These are phyloP conservation scores for Schrenkiella parvula DNA, from an alignment of 345 rosid genomes.

Conservation along the genomic window DNA sequence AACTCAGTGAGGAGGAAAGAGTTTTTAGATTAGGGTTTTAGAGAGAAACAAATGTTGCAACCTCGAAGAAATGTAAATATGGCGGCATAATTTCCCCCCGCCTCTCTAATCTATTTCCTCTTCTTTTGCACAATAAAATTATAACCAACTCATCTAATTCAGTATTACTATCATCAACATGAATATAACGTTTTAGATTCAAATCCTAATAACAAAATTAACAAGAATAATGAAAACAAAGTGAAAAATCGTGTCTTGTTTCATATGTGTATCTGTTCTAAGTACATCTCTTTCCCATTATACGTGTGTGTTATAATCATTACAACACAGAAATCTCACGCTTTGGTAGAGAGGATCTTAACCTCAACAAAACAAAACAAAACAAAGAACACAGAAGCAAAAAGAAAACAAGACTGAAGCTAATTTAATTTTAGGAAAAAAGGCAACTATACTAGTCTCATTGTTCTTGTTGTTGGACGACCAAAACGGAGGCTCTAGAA, in stretches of 20 bases:
- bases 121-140: no score
- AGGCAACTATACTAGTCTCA: background rate
- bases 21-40: slow-evolving; percentile 11
- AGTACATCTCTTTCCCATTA: background rate
- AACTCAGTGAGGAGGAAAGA: background rate
- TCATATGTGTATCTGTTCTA: background rate
- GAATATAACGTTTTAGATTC: no score
- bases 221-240: no score
- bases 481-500: slow-evolving; percentile 40
- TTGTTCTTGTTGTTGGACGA: slow-evolving; percentile 48
- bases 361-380: background rate
- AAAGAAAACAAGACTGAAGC: background rate
- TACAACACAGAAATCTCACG: background rate
- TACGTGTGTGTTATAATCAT: background rate
- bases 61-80: background rate
- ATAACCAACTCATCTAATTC: no score
- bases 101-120: no score
- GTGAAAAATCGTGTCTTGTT: background rate
- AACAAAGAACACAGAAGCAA: no score
- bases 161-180: no score
- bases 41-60: background rate
- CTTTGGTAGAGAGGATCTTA: background rate
- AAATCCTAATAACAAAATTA: no score
- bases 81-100: slow-evolving; percentile 20
- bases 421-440: background rate